Conservation (phyloP, 768 basidiomycete genomes). For the Amanita molliuscula region DNA sequence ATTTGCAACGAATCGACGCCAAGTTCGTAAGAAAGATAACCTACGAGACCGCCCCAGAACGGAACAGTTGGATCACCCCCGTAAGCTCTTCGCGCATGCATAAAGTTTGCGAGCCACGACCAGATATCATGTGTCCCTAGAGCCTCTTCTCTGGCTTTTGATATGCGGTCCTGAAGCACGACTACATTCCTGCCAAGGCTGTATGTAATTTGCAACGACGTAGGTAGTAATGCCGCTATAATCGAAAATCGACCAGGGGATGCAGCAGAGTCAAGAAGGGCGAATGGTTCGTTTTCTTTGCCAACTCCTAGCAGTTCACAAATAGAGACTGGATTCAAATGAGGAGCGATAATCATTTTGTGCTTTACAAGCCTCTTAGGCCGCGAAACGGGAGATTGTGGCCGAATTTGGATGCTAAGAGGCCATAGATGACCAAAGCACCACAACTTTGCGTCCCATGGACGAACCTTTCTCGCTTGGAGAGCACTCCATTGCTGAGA, state of each 20-base stretch:
- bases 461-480: conserved; percentile 22
- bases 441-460: conserved; percentile 30
- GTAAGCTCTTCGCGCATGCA: conserved; percentile 37
- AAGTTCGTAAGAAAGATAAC: conserved; percentile 72
- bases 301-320: conserved; percentile 55
- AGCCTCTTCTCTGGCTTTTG: conserved; percentile 22
- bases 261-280: conserved; percentile 68
- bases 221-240: conserved; percentile 46
- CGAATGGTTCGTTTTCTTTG: conserved; percentile 52
- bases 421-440: conserved; percentile 54
- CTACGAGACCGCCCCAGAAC: conserved; percentile 80
- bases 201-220: conserved; percentile 50
- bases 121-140: conserved; percentile 51
- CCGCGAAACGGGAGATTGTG: conserved; percentile 14
- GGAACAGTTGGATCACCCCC: conserved; percentile 47
- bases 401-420: conserved; percentile 19
- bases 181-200: conserved; percentile 39
- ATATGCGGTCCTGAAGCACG: conserved; percentile 28
- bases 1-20: conserved; percentile 50
- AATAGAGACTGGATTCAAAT: conserved; percentile 31
- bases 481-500: conserved; percentile 45
- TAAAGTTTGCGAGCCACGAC: conserved; percentile 68
- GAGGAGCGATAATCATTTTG: conserved; percentile 29
- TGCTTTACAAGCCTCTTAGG: conserved; percentile 19
- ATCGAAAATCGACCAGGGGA: conserved; percentile 68